Percentiles rank a stretch among this genome's conserved stretches.
These are phyloP conservation scores for Canariomyces notabilis DNA, from an alignment of 2,329 filamentous ascomycete genomes.

Conservation along the genomic window DNA sequence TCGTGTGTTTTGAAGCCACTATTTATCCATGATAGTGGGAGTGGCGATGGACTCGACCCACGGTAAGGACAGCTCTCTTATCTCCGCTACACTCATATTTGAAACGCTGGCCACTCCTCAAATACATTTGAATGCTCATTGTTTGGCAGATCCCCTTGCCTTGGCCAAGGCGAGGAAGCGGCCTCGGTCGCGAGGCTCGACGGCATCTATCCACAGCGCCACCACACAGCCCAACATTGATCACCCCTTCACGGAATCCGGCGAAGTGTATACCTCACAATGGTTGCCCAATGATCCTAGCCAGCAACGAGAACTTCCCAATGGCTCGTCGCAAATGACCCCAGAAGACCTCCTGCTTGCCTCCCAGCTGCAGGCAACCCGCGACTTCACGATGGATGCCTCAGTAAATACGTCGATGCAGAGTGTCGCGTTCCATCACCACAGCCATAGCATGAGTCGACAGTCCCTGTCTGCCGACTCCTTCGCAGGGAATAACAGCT, in stretches of 20 bases:
- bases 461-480: constrained; percentile 52
- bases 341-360: constrained; percentile 57
- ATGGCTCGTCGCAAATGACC: constrained; percentile 43
- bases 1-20: constrained; percentile 22
- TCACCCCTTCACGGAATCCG: constrained; percentile 40
- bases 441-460: constrained; percentile 35
- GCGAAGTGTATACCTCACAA: constrained; percentile 43
- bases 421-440: constrained; percentile 41
- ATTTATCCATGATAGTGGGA: constrained; percentile 16
- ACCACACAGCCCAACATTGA: constrained; percentile 49
- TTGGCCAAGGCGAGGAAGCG: constrained; percentile 45
- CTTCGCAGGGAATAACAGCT: constrained; percentile 48
- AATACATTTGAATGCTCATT: constrained; percentile 7
- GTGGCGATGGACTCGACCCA: constrained; percentile 27
- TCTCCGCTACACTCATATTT: constrained; percentile 7
- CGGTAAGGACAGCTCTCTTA: constrained; percentile 26
- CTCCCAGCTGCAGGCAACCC: constrained; percentile 49
- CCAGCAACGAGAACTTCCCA: constrained; percentile 40
- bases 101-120: neutral
- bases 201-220: constrained; percentile 51
- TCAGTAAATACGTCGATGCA: constrained; percentile 44
- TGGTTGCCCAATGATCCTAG: constrained; percentile 45
- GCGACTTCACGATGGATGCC: constrained; percentile 46
- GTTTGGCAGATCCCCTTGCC: constrained; percentile 29
- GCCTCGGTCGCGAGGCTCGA: constrained; percentile 51